phyloP scores from a whole-genome alignment of 116 monocot species.

The Cymodocea nodosa region DNA sequence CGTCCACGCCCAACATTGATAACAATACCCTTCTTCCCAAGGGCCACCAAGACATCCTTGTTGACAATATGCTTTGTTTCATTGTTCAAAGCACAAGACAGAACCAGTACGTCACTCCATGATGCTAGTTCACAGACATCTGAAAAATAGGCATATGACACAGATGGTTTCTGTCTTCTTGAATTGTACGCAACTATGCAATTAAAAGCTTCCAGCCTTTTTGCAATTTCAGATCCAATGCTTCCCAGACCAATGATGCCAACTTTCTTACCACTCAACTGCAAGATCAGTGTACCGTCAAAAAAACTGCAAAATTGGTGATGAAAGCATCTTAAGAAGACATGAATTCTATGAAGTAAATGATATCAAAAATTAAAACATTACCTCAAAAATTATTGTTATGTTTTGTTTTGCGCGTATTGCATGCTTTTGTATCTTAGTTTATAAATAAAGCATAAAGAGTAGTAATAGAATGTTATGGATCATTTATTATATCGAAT shows the following conservation, averaged over 20 bases:
- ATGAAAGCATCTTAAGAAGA: no score
- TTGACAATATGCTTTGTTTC: constrained; percentile 59
- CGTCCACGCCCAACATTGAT: constrained; percentile 56
- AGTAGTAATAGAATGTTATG: no score
- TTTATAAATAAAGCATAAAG: no score
- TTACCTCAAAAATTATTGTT: no score
- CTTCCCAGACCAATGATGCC: constrained; percentile 73
- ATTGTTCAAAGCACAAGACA: constrained; percentile 38
- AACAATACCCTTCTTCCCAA: constrained; percentile 49
- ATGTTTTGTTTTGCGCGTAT: no score
- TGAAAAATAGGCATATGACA: constrained; percentile 29
- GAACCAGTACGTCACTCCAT: constrained; percentile 31
- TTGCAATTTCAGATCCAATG: constrained; percentile 52
- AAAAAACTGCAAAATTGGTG: neutral
- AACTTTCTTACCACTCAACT: constrained; percentile 56
- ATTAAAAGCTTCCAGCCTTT: constrained; percentile 51
- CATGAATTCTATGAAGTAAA: no score
- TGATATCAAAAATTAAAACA: no score
- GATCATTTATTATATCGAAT: no score
- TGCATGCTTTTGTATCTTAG: no score
- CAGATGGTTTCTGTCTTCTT: constrained; percentile 27
- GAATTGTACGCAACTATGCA: constrained; percentile 50
- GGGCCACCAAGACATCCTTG: constrained; percentile 41
- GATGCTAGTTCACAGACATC: constrained; percentile 41
- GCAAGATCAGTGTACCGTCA: neutral